phyloP scores from a whole-genome alignment of 352 stramenopile species.

The Phytophthora quininea region DNA sequence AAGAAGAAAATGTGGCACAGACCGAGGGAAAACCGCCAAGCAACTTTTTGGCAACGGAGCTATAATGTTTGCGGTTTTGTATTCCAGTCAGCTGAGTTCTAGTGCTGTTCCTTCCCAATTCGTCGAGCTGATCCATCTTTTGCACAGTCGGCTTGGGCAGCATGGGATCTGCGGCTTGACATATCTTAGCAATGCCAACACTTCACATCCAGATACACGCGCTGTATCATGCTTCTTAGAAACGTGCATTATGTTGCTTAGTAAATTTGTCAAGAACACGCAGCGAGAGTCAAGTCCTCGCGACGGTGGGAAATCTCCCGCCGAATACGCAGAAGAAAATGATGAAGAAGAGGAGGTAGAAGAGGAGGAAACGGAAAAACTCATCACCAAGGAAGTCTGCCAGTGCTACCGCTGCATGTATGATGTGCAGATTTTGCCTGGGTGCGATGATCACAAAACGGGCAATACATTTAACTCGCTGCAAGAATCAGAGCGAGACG shows the following conservation, averaged over 20 bases:
- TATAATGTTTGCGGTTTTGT: slow-evolving; percentile 58
- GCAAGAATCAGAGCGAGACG: slow-evolving; percentile 19
- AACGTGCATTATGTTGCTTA: slow-evolving; percentile 41
- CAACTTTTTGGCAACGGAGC: slow-evolving; percentile 58
- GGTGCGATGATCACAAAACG: slow-evolving; percentile 65
- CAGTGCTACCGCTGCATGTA: slow-evolving; percentile 83
- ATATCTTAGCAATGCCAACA: slow-evolving; percentile 30
- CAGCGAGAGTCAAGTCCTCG: slow-evolving; percentile 7
- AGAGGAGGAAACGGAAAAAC: slow-evolving; percentile 21
- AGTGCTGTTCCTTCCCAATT: slow-evolving; percentile 14
- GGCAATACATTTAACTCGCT: slow-evolving; percentile 45
- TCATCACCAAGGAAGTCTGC: slow-evolving; percentile 56
- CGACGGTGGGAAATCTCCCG: slow-evolving; percentile 7
- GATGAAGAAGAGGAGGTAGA: slow-evolving; percentile 18
- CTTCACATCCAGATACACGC: slow-evolving; percentile 9
- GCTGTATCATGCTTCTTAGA: slow-evolving; percentile 48
- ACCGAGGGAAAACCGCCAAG: slow-evolving; percentile 48
- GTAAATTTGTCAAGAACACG: slow-evolving; percentile 27
- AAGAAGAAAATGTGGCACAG: slow-evolving; percentile 54
- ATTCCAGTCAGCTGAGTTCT: slow-evolving; percentile 12
- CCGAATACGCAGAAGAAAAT: slow-evolving; percentile 3
- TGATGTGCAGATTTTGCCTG: slow-evolving; percentile 67
- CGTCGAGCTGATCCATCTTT: slow-evolving; percentile 38
- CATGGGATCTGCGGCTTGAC: slow-evolving; percentile 53
- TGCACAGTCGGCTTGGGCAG: slow-evolving; percentile 51